These are phyloP conservation scores for Wickerhamiella musiphila DNA, from an alignment of 805 yeast genomes.

Conservation along the genomic window DNA sequence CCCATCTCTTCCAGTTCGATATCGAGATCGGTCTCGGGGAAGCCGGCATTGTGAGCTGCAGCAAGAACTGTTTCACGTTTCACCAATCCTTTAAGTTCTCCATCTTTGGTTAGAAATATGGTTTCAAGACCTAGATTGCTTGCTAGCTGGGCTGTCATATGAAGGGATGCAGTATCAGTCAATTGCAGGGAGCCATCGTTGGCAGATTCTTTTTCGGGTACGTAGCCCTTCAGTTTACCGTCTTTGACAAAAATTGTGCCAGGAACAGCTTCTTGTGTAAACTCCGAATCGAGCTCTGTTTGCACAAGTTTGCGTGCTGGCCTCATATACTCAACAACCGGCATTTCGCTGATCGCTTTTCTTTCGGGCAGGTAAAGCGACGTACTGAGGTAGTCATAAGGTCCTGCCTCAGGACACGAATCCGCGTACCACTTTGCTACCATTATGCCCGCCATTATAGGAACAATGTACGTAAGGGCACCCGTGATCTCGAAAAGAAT, in stretches of 20 bases:
- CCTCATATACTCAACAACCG: slow-evolving; percentile 6
- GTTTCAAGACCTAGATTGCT: slow-evolving; percentile 6
- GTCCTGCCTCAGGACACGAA: slow-evolving; percentile 34
- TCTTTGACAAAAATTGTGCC: background rate
- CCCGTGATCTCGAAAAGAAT: slow-evolving; percentile 74
- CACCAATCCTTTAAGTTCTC: slow-evolving; percentile 8
- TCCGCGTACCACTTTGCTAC: slow-evolving; percentile 59
- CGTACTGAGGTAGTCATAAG: slow-evolving; percentile 41
- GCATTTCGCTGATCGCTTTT: slow-evolving; percentile 1
- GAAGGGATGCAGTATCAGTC: background rate
- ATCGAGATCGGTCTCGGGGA: no score
- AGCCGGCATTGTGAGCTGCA: no score
- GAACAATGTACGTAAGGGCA: slow-evolving; percentile 66
- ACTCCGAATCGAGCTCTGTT: slow-evolving; percentile 6
- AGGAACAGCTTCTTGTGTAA: slow-evolving; percentile 3
- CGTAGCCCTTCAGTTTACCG: background rate
- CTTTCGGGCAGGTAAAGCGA: slow-evolving; percentile 15
- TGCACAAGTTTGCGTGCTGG: slow-evolving; percentile 5
- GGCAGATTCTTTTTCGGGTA: background rate
- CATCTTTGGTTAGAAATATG: slow-evolving; percentile 5
- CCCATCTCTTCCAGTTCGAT: no score
- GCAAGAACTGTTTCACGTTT: slow-evolving; percentile 8
- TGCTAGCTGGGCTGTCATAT: slow-evolving; percentile 7
- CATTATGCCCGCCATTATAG: slow-evolving; percentile 73
- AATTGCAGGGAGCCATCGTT: slow-evolving; percentile 1